phyloP scores from a whole-genome alignment of 257 asterid species.

The Nyctanthes arbortristis region DNA sequence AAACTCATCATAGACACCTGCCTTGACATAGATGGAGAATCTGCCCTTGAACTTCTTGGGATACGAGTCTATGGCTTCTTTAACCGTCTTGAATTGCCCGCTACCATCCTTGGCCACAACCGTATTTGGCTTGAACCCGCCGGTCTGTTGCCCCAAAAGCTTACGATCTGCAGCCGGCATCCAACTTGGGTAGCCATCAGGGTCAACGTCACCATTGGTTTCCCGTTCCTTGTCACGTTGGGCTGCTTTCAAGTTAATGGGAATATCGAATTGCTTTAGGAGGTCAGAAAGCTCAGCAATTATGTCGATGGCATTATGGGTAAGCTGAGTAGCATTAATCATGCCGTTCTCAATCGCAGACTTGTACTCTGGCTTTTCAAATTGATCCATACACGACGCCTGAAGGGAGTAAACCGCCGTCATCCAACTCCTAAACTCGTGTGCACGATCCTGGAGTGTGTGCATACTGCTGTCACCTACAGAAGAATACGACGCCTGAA shows the following conservation, averaged over 20 bases:
- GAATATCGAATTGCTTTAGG: conserved; percentile 40
- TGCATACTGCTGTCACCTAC: conserved; percentile 40
- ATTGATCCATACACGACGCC: conserved; percentile 29
- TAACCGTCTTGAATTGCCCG: conserved; percentile 52
- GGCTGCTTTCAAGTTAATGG: not conserved
- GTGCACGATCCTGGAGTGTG: conserved; percentile 20
- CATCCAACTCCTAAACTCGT: conserved; percentile 40
- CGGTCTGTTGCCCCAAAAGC: conserved; percentile 32
- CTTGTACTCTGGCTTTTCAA: conserved; percentile 35
- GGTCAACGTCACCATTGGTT: conserved; percentile 22
- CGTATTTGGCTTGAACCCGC: conserved; percentile 33
- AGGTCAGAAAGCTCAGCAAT: conserved; percentile 40
- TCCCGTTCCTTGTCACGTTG: conserved; percentile 27
- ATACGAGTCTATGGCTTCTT: conserved; percentile 49
- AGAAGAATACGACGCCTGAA: conserved; percentile 36
- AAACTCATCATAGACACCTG: conserved; percentile 59
- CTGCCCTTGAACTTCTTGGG: conserved; percentile 50
- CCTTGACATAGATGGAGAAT: conserved; percentile 62
- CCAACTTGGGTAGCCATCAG: conserved; percentile 58
- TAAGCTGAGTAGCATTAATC: conserved; percentile 49
- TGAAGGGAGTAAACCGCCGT: conserved; percentile 41
- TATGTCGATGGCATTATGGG: conserved; percentile 63
- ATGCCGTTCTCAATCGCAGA: conserved; percentile 31
- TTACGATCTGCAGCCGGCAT: conserved; percentile 50
- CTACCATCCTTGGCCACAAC: conserved; percentile 75